Evolutionary conservation across 2,329 filamentous ascomycete genomes (phyloP).

Genomic region (Ophiostoma populinum): DNA sequence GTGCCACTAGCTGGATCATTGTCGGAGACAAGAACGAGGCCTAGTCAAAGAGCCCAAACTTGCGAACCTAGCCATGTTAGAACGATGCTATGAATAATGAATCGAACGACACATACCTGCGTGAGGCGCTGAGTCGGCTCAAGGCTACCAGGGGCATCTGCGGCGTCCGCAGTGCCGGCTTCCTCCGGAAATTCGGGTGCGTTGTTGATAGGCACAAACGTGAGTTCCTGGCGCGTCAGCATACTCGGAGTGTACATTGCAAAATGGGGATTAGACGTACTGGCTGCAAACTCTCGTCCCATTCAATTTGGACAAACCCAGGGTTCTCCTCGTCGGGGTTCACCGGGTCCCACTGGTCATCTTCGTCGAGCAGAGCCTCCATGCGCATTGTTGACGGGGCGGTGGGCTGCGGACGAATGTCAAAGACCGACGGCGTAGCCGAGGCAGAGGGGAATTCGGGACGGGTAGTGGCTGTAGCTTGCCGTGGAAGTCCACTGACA

Average conservation of each 20-base stretch:
- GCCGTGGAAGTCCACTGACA: too few relatives aligned
- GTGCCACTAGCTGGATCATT: constrained; percentile 69
- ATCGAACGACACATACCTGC: constrained; percentile 28
- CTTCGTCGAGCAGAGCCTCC: constrained; percentile 53
- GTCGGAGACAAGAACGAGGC: constrained; percentile 1
- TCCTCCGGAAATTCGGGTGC: constrained; percentile 15
- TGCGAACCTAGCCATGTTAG: constrained; percentile 19
- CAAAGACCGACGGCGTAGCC: constrained; percentile 17
- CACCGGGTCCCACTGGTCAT: constrained; percentile 55
- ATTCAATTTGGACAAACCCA: constrained; percentile 51
- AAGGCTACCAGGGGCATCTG: constrained; percentile 22
- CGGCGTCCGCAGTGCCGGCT: constrained; percentile 3
- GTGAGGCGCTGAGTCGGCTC: constrained; percentile 61
- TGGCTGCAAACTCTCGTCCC: constrained; percentile 51
- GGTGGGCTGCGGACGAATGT: constrained; percentile 15
- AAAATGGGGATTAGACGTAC: constrained; percentile 21
- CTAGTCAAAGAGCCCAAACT: constrained; percentile 18
- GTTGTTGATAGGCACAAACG: constrained; percentile 24
- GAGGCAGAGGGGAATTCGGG: constrained; percentile 11
- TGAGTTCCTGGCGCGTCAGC: constrained; percentile 8
- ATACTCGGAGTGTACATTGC: too few relatives aligned
- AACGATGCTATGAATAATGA: too few relatives aligned
- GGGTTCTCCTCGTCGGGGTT: constrained; percentile 41
- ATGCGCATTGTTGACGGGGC: constrained; percentile 40
- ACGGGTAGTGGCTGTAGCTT: background rate